Percentiles rank a stretch among this genome's conserved stretches.
Conservation (phyloP, 2,329 filamentous ascomycete species). For the Curvularia verruculosa region DNA sequence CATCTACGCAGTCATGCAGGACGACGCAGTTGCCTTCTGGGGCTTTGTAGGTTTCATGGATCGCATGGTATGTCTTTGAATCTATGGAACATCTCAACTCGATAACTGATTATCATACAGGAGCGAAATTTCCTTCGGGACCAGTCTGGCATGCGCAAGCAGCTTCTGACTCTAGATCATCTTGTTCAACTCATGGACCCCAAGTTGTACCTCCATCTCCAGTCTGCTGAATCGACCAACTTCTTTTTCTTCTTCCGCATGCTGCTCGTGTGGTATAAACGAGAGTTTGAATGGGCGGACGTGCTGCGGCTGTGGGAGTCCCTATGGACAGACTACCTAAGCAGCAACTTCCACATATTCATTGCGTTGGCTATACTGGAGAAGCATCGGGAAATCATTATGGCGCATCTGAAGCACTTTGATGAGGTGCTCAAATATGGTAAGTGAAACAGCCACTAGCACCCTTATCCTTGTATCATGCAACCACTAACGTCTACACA, state of each 20-base stretch:
- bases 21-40: constrained; percentile 97
- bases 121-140: constrained; percentile 95
- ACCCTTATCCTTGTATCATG: neutral
- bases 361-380: constrained; percentile 92
- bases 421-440: constrained; percentile 97
- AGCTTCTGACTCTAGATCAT: constrained; percentile 89
- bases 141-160: constrained; percentile 93
- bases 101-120: constrained; percentile 40
- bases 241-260: constrained; percentile 99
- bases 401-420: constrained; percentile 91
- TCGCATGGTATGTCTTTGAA: constrained; percentile 68
- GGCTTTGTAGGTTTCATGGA: constrained; percentile 96
- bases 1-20: constrained; percentile 96
- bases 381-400: constrained; percentile 94
- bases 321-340: constrained; percentile 91
- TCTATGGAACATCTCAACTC: no score
- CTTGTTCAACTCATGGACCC: constrained; percentile 97
- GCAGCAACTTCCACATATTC: constrained; percentile 91
- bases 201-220: constrained; percentile 86
- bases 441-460: constrained; percentile 53
- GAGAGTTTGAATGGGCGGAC: constrained; percentile 90
- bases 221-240: constrained; percentile 92
- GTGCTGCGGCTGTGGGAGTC: constrained; percentile 88
- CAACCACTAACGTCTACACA: constrained; percentile 45
- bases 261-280: constrained; percentile 98